Evolutionary conservation across 768 basidiomycete species (phyloP), one percentile per base, ranked within the genome.

Genomic region (Podaxis mareebaensis): DNA sequence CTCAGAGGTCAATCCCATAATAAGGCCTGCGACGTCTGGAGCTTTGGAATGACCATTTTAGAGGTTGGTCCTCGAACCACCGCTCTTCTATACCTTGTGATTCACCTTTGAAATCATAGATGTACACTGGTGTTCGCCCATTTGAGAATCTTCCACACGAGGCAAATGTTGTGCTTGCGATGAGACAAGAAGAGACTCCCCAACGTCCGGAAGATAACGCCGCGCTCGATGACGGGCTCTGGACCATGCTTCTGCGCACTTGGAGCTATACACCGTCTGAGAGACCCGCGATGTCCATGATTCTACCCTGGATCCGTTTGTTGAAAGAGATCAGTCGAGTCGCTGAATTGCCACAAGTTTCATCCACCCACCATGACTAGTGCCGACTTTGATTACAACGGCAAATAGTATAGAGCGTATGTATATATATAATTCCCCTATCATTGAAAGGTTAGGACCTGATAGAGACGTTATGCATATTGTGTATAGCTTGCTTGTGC

Each of bases 11-110:
- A 15, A 26, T 15, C 22, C 4, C 36, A 52, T n/a, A 40, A 11
- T 15, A 38, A 12, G 3, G 51, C 48, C 8, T 60, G 49, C 22
- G 59, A 60, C n/a, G 3, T 38, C 38, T 60, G 59, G 59, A 60
- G 59, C 17, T 52, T 60, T 2, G 59, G 11, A 11, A 53, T 60
- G 59, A 38, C 48, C 5, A 39, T 53, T 15, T 28, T 52, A 8
- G 48, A 60, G 59, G 59, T 60, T 22, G 7, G 33, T 33, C 33
- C 33, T 33, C 8, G 2, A 3, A 11, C 22, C 12, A 12, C 0
- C 2, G 12, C 10, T 26, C 8, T 33, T 33, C 33, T 3, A 0
- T 3, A 4, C 26, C 22, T 13, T 22, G 8, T 3, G 5, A 13
- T 28, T 24, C 12, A 7, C 5, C 24, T 12, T 12, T 11, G 20